Conservation (phyloP, 345 rosid species). For the Mercurialis annua region DNA sequence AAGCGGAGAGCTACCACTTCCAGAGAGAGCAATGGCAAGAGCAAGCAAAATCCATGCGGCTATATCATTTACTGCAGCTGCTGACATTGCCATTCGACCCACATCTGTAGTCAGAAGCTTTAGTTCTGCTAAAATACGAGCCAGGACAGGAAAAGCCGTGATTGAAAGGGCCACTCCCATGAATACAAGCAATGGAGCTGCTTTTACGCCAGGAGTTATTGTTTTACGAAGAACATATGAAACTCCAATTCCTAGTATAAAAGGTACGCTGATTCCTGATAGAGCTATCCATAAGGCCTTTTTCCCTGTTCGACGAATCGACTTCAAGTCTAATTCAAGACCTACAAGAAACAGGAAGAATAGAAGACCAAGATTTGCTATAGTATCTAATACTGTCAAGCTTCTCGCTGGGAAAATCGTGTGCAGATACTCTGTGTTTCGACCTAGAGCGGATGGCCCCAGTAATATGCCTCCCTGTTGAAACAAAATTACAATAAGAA, state of each 20-base stretch:
- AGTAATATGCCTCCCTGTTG: constrained; percentile 73
- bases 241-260: constrained; percentile 56
- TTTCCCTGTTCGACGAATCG: constrained; percentile 57
- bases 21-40: constrained; percentile 68
- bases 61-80: constrained; percentile 75
- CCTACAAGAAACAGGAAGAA: constrained; percentile 77
- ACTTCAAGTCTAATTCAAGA: constrained; percentile 49
- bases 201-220: constrained; percentile 34
- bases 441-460: constrained; percentile 75
- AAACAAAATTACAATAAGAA: not conserved
- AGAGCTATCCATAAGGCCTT: constrained; percentile 59
- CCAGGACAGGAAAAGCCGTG: constrained; percentile 80
- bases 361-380: constrained; percentile 75
- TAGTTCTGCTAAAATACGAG: constrained; percentile 81
- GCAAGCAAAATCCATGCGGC: constrained; percentile 86
- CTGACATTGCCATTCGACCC: constrained; percentile 74
- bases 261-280: constrained; percentile 63
- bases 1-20: constrained; percentile 47
- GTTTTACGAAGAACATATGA: constrained; percentile 48
- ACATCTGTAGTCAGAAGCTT: constrained; percentile 78
- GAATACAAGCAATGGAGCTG: constrained; percentile 63
- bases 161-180: constrained; percentile 85
- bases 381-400: constrained; percentile 63
- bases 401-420: constrained; percentile 53
- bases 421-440: constrained; percentile 41